Evolutionary conservation across 176 grass and related monocot genomes (phyloP).

Genomic region (Poa pratensis): DNA sequence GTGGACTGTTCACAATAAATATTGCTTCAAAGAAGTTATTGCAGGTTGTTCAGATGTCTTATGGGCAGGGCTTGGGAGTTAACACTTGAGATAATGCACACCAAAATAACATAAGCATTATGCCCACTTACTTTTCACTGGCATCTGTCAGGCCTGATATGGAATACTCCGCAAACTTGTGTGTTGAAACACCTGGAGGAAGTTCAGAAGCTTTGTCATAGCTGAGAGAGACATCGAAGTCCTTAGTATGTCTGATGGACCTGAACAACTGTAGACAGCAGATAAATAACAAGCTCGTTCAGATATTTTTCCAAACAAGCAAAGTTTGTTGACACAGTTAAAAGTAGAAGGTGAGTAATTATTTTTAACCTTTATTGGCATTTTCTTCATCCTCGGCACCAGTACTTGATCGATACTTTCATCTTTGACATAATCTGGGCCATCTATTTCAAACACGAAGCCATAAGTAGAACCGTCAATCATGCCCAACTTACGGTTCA

Average conservation of each 20-base stretch:
- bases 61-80: constrained; percentile 11
- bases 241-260: constrained; percentile 86
- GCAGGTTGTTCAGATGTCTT: constrained; percentile 17
- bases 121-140: constrained; percentile 69
- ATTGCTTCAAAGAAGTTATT: neutral
- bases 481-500: constrained; percentile 98
- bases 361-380: constrained; percentile 81
- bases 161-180: constrained; percentile 80
- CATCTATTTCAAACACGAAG: constrained; percentile 78
- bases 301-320: neutral
- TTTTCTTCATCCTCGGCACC: constrained; percentile 97
- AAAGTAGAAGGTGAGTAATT: neutral
- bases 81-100: neutral
- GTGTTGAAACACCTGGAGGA: constrained; percentile 78
- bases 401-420: constrained; percentile 72
- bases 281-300: constrained; percentile 15
- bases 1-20: neutral
- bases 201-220: constrained; percentile 75
- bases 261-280: constrained; percentile 80
- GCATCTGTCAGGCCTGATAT: constrained; percentile 82
- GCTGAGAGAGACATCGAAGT: constrained; percentile 89
- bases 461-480: constrained; percentile 96
- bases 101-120: constrained; percentile 25
- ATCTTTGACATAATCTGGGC: constrained; percentile 73
- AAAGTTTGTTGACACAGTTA: neutral